Evolutionary conservation across 441 rosid genomes (phyloP).

Genomic region (Theobroma grandiflorum): DNA sequence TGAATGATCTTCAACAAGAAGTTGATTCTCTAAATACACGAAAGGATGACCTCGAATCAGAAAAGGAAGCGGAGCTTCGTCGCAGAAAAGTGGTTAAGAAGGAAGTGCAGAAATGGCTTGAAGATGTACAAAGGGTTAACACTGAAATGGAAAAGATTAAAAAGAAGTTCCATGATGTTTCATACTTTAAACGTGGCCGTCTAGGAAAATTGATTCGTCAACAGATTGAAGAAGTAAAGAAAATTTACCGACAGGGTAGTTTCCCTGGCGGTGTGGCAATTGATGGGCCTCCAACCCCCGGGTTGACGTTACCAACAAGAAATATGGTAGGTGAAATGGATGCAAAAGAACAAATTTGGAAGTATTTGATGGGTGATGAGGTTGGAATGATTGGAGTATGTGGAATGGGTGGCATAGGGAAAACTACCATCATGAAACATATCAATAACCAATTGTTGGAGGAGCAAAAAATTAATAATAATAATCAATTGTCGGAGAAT

Average conservation of each 20-base stretch:
- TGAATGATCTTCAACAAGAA: not conserved
- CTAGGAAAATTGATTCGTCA: not conserved
- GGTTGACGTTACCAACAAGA: too few relatives aligned
- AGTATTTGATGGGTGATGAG: not conserved
- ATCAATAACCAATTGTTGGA: slow-evolving; percentile 4
- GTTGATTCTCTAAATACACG: not conserved
- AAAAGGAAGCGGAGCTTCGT: not conserved
- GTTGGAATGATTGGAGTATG: slow-evolving; percentile 8
- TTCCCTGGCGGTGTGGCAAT: not conserved
- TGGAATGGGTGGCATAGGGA: slow-evolving; percentile 7
- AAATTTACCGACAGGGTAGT: not conserved
- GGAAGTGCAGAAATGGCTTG: not conserved
- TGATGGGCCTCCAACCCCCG: too few relatives aligned
- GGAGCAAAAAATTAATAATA: too few relatives aligned
- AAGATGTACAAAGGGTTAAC: not conserved
- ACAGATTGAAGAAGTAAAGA: not conserved
- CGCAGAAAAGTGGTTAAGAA: not conserved
- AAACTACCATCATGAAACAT: not conserved
- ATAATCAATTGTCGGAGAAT: not conserved
- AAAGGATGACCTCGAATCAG: not conserved
- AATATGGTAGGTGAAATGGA: too few relatives aligned
- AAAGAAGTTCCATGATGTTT: not conserved
- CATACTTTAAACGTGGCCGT: not conserved
- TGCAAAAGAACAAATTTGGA: not conserved
- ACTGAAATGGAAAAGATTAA: not conserved